phyloP scores from a whole-genome alignment of 2,329 filamentous ascomycete species.

The Hymenoscyphus repandus region DNA sequence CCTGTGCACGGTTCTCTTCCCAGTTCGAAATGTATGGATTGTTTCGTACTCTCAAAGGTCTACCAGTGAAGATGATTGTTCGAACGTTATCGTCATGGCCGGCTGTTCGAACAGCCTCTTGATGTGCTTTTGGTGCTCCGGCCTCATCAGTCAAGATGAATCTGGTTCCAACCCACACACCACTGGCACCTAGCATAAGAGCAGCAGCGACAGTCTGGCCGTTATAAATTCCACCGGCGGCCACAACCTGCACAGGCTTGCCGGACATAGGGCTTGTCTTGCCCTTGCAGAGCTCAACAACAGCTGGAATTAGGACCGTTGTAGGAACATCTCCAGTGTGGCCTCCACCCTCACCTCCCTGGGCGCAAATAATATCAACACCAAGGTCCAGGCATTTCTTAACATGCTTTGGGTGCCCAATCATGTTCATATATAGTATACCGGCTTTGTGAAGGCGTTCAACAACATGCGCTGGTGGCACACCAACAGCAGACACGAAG shows the following conservation, averaged over 20 bases:
- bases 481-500: slow-evolving; percentile 94
- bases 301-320: slow-evolving; percentile 81
- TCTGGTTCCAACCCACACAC: slow-evolving; percentile 94
- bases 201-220: slow-evolving; percentile 84
- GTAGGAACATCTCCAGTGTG: slow-evolving; percentile 95
- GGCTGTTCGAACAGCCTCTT: slow-evolving; percentile 88
- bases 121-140: slow-evolving; percentile 86
- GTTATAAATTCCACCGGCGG: slow-evolving; percentile 90
- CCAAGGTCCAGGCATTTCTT: slow-evolving; percentile 90
- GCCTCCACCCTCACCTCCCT: slow-evolving; percentile 95
- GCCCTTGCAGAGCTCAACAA: slow-evolving; percentile 74
- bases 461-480: slow-evolving; percentile 83
- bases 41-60: slow-evolving; percentile 85
- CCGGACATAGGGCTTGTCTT: slow-evolving; percentile 84
- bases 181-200: slow-evolving; percentile 86
- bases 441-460: slow-evolving; percentile 83
- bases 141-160: slow-evolving; percentile 95
- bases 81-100: slow-evolving; percentile 93
- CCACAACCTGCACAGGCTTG: slow-evolving; percentile 82
- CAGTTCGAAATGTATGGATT: slow-evolving; percentile 94
- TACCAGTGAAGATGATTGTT: slow-evolving; percentile 97
- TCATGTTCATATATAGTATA: slow-evolving; percentile 99
- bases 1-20: slow-evolving; percentile 83
- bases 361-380: slow-evolving; percentile 94
- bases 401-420: slow-evolving; percentile 98